A percentile compares a stretch with the other conserved stretches of the same genome.
Conservation (phyloP, 306 rosid genomes). For the Acmispon strigosus region DNA sequence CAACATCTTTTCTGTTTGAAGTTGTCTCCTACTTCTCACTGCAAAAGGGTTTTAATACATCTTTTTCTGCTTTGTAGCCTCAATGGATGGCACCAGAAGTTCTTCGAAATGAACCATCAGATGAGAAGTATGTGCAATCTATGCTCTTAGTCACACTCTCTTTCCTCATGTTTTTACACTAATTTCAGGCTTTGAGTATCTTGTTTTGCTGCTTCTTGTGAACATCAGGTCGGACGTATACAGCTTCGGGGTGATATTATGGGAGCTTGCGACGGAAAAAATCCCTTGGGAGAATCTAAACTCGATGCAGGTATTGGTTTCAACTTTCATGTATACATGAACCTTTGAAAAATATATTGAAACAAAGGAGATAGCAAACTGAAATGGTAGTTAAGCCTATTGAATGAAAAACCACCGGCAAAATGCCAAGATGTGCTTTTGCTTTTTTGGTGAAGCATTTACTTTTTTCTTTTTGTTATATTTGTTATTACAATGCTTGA, state of each 20-base stretch:
- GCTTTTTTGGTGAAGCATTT: background rate
- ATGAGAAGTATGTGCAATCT: conserved; percentile 71
- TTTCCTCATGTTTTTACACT: background rate
- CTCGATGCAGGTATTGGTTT: conserved; percentile 89
- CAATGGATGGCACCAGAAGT: conserved; percentile 99
- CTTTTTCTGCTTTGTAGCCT: conserved; percentile 56
- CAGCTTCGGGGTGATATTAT: conserved; percentile 93
- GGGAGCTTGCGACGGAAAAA: conserved; percentile 98
- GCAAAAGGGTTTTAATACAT: background rate
- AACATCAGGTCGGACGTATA: conserved; percentile 86
- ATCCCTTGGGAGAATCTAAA: conserved; percentile 98
- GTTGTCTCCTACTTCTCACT: conserved; percentile 1
- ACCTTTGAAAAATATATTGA: background rate
- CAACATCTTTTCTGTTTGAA: conserved; percentile 4
- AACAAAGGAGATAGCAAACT: background rate
- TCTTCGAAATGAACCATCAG: conserved; percentile 94
- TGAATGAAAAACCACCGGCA: background rate
- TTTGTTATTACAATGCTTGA: background rate
- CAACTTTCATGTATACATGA: conserved; percentile 11
- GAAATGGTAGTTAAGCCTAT: background rate
- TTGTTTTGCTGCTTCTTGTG: conserved; percentile 20
- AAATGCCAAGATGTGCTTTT: background rate
- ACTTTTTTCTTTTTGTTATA: background rate
- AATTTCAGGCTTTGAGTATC: background rate
- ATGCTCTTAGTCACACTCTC: background rate